These are phyloP conservation scores for Hippophae gyantsensis DNA, from an alignment of 306 rosid genomes.

Conservation along the genomic window DNA sequence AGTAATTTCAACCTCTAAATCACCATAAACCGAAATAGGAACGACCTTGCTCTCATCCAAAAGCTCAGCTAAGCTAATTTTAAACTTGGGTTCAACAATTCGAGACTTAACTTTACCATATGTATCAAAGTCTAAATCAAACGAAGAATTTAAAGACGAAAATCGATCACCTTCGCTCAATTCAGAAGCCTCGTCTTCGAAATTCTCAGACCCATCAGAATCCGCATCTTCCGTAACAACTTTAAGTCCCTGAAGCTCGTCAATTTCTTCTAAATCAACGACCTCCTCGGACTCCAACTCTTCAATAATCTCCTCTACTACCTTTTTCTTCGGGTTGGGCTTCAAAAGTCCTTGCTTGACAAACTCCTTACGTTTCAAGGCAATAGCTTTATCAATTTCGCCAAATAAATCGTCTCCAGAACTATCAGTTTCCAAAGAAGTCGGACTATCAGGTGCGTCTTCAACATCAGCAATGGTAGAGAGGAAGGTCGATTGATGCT, in stretches of 20 bases:
- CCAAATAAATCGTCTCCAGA: conserved; percentile 70
- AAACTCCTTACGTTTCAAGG: conserved; percentile 78
- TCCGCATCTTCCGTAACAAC: conserved; percentile 26
- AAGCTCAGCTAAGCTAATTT: conserved; percentile 75
- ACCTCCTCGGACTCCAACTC: conserved; percentile 69
- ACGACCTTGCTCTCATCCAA: conserved; percentile 92
- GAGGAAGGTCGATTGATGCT: conserved; percentile 70
- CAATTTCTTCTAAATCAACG: conserved; percentile 70
- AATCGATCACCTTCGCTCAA: conserved; percentile 16
- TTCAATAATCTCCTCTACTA: conserved; percentile 15
- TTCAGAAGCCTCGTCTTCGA: conserved; percentile 21
- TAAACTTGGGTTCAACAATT: conserved; percentile 76
- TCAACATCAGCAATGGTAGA: conserved; percentile 75
- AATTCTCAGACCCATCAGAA: conserved; percentile 20
- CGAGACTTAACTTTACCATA: conserved; percentile 65
- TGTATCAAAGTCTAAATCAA: conserved; percentile 75
- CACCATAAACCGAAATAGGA: conserved; percentile 73
- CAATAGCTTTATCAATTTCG: conserved; percentile 78
- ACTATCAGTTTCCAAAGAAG: conserved; percentile 15
- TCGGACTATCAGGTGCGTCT: conserved; percentile 47
- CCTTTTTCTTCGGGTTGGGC: conserved; percentile 63
- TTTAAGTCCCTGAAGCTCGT: conserved; percentile 49
- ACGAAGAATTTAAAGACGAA: conserved; percentile 33
- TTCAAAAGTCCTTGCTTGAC: conserved; percentile 73
- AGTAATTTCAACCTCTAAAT: conserved; percentile 75